Base-by-base conservation (phyloP, 2,329 filamentous ascomycete species). In the Pseudonectria buxi region DNA sequence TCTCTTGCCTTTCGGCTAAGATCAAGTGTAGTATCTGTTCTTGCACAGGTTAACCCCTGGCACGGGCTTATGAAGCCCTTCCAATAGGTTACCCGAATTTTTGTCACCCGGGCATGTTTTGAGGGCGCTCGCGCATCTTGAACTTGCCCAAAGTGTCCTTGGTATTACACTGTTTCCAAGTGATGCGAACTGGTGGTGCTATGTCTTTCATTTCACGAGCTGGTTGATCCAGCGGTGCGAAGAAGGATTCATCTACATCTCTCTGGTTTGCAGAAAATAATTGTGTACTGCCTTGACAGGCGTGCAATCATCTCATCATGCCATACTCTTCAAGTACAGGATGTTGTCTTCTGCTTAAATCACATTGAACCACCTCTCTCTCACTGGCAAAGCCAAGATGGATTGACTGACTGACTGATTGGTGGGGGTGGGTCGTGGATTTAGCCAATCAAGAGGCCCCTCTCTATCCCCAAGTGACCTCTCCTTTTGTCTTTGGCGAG, bases 21-120 rank as follows among this genome's bases (percentile, higher is more conserved):
- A 50, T 51, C 38, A 44, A 49, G 30, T 51, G 51, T 52, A 54
- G 51, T 49, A 53, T 46, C 45, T 51, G 50, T 53, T 54, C 47
- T 49, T 52, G 45, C 45, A 35, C 31, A 42, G 50, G 45, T 45
- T 46, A 44, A 52, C 24, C 26, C 45, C 50, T 48, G 34, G 37
- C 35, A 51, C 18, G 16, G 32, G 43, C 25, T 28, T 22, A 32
- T 37, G 11, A 14, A 22, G 33, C 34, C 37, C 30, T 29, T 24
- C 11, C 18, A 6, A n/a, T n/a, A 15, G 18, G 27, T 42, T 30
- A 35, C 33, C 27, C 31, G 15, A 40, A 41, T 47, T 51, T 53
- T 54, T 44, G 31, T 25, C 33, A 24, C 28, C 10, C 29, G 41
- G 48, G 28, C 35, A 39, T 30, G 16, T 9, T 15, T 33, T 24